Conservation (phyloP, 169 alveolate genomes). For the Toxoplasma gondii region DNA sequence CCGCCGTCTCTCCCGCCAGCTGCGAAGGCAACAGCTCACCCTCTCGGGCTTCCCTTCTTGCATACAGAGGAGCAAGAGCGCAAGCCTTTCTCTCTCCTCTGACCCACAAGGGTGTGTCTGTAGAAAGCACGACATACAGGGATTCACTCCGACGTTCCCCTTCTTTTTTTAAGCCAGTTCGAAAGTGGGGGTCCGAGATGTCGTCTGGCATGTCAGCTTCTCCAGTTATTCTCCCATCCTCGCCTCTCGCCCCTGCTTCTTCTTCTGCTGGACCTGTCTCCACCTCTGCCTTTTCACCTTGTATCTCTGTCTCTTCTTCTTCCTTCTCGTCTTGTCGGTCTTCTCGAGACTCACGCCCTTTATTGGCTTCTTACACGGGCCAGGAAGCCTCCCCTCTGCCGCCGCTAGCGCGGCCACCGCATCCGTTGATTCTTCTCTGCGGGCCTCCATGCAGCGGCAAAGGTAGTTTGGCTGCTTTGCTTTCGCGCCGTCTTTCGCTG, state of each 20-base stretch:
- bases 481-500: constrained; percentile 1
- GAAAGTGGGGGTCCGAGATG: too few relatives aligned
- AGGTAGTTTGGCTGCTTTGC: constrained; percentile 18
- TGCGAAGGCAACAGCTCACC: too few relatives aligned
- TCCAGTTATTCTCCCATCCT: not conserved
- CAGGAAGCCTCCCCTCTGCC: not conserved
- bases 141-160: too few relatives aligned
- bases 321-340: not conserved
- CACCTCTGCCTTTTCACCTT: not conserved
- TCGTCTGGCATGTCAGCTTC: too few relatives aligned
- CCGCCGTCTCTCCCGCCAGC: too few relatives aligned
- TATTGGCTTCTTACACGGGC: not conserved
- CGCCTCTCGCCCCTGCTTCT: not conserved
- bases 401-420: not conserved
- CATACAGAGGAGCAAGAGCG: too few relatives aligned
- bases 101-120: too few relatives aligned
- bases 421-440: constrained; percentile 25
- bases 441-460: constrained; percentile 44
- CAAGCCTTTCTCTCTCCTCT: too few relatives aligned
- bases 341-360: not conserved
- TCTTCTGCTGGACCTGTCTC: not conserved
- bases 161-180: too few relatives aligned
- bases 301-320: not conserved
- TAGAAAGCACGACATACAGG: too few relatives aligned
- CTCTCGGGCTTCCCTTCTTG: too few relatives aligned